These are phyloP conservation scores for Myriosclerotinia scirpicola DNA, from an alignment of 2,329 filamentous ascomycete genomes.

Conservation along the genomic window DNA sequence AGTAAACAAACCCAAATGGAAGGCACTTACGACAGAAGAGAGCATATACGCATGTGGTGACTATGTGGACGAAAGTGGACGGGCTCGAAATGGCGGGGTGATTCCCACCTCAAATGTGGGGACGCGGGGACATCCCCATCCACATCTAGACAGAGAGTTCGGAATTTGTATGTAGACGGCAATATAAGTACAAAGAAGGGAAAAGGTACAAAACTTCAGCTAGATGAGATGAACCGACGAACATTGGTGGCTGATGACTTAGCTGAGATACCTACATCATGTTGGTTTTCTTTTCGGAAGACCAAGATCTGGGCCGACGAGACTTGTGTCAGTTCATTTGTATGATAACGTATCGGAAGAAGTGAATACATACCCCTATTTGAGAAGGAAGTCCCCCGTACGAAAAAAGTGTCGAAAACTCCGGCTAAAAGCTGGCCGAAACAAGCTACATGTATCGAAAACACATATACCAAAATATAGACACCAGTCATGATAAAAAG, in stretches of 20 bases:
- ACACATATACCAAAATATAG: not conserved
- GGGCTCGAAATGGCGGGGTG: slow-evolving; percentile 8
- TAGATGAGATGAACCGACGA: too few relatives aligned
- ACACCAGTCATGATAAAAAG: too few relatives aligned
- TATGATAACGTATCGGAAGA: too few relatives aligned
- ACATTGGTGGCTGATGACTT: too few relatives aligned
- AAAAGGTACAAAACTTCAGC: not conserved
- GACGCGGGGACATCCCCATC: slow-evolving; percentile 6
- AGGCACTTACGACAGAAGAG: not conserved
- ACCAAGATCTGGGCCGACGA: too few relatives aligned
- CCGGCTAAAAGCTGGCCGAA: not conserved
- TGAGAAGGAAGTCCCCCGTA: too few relatives aligned
- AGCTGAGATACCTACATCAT: too few relatives aligned
- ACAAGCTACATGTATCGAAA: not conserved
- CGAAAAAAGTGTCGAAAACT: not conserved
- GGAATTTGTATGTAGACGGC: not conserved
- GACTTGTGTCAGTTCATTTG: too few relatives aligned
- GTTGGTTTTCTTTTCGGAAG: too few relatives aligned
- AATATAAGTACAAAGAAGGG: not conserved
- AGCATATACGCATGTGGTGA: not conserved
- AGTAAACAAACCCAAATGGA: not conserved
- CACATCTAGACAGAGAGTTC: not conserved
- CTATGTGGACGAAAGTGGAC: slow-evolving; percentile 19
- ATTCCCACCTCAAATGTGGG: slow-evolving; percentile 1
- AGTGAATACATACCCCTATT: too few relatives aligned